phyloP scores from a whole-genome alignment of 2,329 filamentous ascomycete species.

The Scleromitrula shiraiana region DNA sequence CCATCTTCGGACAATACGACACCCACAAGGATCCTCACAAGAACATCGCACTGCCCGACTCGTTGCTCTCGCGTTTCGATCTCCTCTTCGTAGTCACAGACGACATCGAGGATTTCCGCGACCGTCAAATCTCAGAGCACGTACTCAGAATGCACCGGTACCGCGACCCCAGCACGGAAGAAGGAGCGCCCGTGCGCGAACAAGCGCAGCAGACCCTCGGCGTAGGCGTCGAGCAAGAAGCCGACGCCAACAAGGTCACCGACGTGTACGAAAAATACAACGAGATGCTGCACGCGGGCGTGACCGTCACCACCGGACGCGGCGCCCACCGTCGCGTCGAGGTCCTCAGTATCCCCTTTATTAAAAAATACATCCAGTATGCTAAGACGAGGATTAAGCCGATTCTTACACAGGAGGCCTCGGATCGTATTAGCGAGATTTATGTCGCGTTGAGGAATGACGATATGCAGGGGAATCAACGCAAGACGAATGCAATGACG shows the following conservation, averaged over 20 bases:
- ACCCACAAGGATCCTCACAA: slow-evolving; percentile 97
- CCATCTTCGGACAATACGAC: slow-evolving; percentile 97
- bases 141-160: slow-evolving; percentile 97
- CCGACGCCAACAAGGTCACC: slow-evolving; percentile 64
- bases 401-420: slow-evolving; percentile 80
- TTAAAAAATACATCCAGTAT: slow-evolving; percentile 99
- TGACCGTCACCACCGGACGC: slow-evolving; percentile 66
- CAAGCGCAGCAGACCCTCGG: slow-evolving; percentile 76
- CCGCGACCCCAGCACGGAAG: slow-evolving; percentile 83
- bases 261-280: slow-evolving; percentile 97
- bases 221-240: slow-evolving; percentile 74
- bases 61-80: slow-evolving; percentile 95
- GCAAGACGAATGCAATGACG: slow-evolving; percentile 89
- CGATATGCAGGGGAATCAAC: slow-evolving; percentile 88
- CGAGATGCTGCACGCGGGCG: slow-evolving; percentile 87
- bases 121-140: slow-evolving; percentile 89
- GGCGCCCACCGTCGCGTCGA: slow-evolving; percentile 71
- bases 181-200: slow-evolving; percentile 89
- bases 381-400: slow-evolving; percentile 89
- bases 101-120: slow-evolving; percentile 89
- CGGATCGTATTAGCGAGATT: slow-evolving; percentile 81
- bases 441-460: slow-evolving; percentile 94
- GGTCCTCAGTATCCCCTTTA: slow-evolving; percentile 91
- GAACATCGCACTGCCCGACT: slow-evolving; percentile 96
- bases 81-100: slow-evolving; percentile 95